Percentiles rank a stretch among this genome's conserved stretches.
These are phyloP conservation scores for Trichoderma arundinaceum DNA, from an alignment of 2,329 filamentous ascomycete genomes.

Conservation along the genomic window DNA sequence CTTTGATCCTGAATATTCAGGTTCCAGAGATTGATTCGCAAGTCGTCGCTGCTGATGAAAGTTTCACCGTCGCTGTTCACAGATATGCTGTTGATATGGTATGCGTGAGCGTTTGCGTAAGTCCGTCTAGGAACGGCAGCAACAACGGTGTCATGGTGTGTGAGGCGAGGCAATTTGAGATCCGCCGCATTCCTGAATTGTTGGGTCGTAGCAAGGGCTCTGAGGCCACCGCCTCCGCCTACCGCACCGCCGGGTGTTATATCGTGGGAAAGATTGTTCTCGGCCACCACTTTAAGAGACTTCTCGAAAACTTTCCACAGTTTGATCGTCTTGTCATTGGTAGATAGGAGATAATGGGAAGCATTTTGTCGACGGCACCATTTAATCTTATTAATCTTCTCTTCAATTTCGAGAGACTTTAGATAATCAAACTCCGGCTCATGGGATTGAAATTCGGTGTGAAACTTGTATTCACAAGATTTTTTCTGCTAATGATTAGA, in stretches of 20 bases:
- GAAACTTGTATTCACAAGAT: slow-evolving; percentile 99
- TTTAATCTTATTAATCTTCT: slow-evolving; percentile 99
- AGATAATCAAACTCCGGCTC: slow-evolving; percentile 99
- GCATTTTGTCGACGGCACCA: slow-evolving; percentile 99
- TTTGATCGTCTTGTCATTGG: slow-evolving; percentile 99
- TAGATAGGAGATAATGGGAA: slow-evolving; percentile 96
- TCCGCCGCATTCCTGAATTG: slow-evolving; percentile 81
- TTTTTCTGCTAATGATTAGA: slow-evolving; percentile 73
- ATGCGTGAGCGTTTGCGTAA: slow-evolving; percentile 97
- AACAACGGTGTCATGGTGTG: slow-evolving; percentile 97
- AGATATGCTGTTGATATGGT: slow-evolving; percentile 99
- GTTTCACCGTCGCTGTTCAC: slow-evolving; percentile 99
- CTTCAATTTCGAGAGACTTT: slow-evolving; percentile 98
- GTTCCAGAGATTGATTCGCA: slow-evolving; percentile 98
- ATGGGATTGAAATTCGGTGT: slow-evolving; percentile 99
- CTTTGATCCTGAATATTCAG: slow-evolving; percentile 99
- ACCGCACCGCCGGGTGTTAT: slow-evolving; percentile 76
- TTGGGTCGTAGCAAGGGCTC: slow-evolving; percentile 68
- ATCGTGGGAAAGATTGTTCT: slow-evolving; percentile 97
- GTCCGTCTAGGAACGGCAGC: slow-evolving; percentile 94
- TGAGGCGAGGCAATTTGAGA: slow-evolving; percentile 92
- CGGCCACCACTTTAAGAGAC: slow-evolving; percentile 96
- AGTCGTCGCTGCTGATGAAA: slow-evolving; percentile 97
- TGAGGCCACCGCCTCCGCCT: slow-evolving; percentile 73
- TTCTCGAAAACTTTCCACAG: slow-evolving; percentile 99